These are phyloP conservation scores for Poterioochromonas sp. DNA, from an alignment of 352 stramenopile species.

Conservation along the genomic window DNA sequence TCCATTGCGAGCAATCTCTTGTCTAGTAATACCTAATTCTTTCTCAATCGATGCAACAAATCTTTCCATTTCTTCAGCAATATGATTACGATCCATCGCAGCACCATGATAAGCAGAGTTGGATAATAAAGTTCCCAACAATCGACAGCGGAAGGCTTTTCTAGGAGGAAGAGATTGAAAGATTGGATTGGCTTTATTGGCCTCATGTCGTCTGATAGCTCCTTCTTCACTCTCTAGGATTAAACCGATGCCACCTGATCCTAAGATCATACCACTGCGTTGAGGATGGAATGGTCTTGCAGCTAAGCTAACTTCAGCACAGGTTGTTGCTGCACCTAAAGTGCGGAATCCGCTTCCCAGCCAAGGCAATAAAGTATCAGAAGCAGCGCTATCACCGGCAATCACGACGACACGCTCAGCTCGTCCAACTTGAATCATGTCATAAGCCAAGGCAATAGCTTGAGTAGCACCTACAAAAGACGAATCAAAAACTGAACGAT, in stretches of 20 bases:
- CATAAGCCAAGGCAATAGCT: constrained; percentile 75
- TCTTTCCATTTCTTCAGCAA: constrained; percentile 73
- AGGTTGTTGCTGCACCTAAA: constrained; percentile 79
- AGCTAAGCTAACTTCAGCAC: constrained; percentile 54
- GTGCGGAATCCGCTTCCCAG: constrained; percentile 84
- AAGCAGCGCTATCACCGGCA: constrained; percentile 79
- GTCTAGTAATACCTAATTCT: constrained; percentile 77
- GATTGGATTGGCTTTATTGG: constrained; percentile 44
- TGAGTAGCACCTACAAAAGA: constrained; percentile 39
- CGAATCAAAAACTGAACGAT: too few relatives aligned
- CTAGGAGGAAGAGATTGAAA: constrained; percentile 44
- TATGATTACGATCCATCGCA: constrained; percentile 80
- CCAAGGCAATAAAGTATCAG: constrained; percentile 76
- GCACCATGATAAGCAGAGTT: constrained; percentile 92
- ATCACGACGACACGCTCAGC: constrained; percentile 87
- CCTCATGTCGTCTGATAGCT: constrained; percentile 9
- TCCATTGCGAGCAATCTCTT: constrained; percentile 74
- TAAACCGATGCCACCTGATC: constrained; percentile 70
- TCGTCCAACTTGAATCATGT: constrained; percentile 81
- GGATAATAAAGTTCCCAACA: constrained; percentile 83
- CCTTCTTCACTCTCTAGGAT: constrained; percentile 59
- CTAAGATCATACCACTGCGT: constrained; percentile 85
- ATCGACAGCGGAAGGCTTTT: constrained; percentile 46
- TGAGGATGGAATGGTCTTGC: constrained; percentile 80
- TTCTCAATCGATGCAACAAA: constrained; percentile 75